phyloP scores from a whole-genome alignment of 2,329 filamentous ascomycete genomes.

The Cadophora gregata region DNA sequence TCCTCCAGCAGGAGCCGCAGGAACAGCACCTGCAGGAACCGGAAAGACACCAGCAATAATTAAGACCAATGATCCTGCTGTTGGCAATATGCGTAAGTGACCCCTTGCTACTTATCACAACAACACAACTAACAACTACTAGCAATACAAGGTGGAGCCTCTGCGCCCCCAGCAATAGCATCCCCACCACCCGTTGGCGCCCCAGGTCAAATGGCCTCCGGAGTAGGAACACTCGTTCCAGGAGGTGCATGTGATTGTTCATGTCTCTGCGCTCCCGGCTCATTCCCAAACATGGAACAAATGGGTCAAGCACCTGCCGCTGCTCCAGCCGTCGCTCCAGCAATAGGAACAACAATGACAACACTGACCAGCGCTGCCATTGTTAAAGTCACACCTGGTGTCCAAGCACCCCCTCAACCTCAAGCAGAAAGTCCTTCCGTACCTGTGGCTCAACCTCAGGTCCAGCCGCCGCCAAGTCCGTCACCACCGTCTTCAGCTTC shows the following conservation, averaged over 20 bases:
- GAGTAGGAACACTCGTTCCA: conserved; percentile 26
- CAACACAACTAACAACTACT: background rate
- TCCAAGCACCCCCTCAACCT: conserved; percentile 8
- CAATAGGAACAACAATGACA: conserved; percentile 22
- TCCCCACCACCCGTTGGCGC: conserved; percentile 26
- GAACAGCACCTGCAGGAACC: conserved; percentile 19
- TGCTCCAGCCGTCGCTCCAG: background rate
- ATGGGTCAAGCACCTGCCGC: conserved; percentile 10
- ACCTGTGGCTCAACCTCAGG: conserved; percentile 3
- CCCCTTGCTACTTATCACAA: background rate
- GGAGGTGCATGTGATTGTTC: conserved; percentile 35
- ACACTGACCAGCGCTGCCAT: conserved; percentile 27
- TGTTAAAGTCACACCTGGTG: conserved; percentile 3
- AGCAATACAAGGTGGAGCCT: background rate
- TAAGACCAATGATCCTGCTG: conserved; percentile 11
- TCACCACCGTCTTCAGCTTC: background rate
- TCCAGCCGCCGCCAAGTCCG: background rate
- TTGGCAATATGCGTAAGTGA: conserved; percentile 7
- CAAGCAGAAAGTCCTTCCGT: background rate
- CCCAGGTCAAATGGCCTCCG: conserved; percentile 31
- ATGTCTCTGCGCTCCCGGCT: conserved; percentile 34
- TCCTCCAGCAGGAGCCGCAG: conserved; percentile 9
- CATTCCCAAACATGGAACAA: conserved; percentile 29
- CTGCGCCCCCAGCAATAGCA: conserved; percentile 8
- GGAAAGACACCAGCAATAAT: conserved; percentile 22